Conservation (phyloP, 2,329 filamentous ascomycete genomes). For the Colletotrichum zoysiae region DNA sequence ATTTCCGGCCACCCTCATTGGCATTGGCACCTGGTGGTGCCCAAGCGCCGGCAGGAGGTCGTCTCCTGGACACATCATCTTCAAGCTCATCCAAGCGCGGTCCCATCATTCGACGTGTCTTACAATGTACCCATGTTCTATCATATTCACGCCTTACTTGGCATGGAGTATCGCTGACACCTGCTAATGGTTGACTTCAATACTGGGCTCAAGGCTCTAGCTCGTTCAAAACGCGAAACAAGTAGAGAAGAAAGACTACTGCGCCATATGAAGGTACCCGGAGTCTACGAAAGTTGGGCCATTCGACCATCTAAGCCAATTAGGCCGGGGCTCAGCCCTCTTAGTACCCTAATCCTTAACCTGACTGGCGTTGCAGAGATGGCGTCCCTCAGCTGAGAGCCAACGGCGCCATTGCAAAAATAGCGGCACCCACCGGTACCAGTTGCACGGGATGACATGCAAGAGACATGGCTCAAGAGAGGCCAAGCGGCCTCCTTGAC, state of each 20-base stretch:
- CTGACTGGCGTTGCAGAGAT: slow-evolving; percentile 15
- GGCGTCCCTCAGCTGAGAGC: slow-evolving; percentile 35
- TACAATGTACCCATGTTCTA: background rate
- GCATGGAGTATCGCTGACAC: background rate
- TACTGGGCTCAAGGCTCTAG: background rate
- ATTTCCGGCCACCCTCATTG: too few relatives aligned
- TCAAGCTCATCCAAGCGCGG: background rate
- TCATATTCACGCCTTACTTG: background rate
- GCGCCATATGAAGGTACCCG: background rate
- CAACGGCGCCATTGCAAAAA: slow-evolving; percentile 11
- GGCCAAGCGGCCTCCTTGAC: slow-evolving; percentile 30
- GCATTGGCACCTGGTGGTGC: background rate
- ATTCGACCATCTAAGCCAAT: background rate
- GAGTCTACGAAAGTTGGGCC: too few relatives aligned
- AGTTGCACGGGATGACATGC: background rate
- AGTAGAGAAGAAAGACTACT: background rate
- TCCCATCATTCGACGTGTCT: too few relatives aligned
- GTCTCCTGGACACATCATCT: background rate
- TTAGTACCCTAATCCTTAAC: slow-evolving; percentile 5
- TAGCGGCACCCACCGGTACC: slow-evolving; percentile 1
- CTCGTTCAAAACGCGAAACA: background rate
- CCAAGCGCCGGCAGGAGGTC: background rate
- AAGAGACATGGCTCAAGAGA: slow-evolving; percentile 6
- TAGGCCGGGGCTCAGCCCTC: slow-evolving; percentile 13
- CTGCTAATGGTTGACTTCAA: background rate